phyloP scores from a whole-genome alignment of 2,329 filamentous ascomycete genomes.

The Stromatinia cepivora region DNA sequence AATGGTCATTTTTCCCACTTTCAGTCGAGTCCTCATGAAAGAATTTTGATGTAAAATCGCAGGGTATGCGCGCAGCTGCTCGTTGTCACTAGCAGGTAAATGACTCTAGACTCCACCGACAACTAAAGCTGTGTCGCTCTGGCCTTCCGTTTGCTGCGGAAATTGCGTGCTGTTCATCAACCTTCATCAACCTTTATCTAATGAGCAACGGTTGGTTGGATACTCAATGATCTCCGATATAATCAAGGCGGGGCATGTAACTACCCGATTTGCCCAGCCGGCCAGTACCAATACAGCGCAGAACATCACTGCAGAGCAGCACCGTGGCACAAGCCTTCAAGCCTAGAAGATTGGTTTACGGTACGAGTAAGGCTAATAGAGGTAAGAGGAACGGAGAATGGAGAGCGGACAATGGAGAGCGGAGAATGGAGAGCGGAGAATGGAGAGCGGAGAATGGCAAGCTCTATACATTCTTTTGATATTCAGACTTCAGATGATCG shows the following conservation, averaged over 20 bases:
- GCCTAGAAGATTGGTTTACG: not conserved
- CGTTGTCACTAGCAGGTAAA: not conserved
- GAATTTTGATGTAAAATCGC: not conserved
- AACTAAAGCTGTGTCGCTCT: not conserved
- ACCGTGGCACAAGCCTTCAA: not conserved
- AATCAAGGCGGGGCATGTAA: conserved; percentile 5
- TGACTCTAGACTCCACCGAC: not conserved
- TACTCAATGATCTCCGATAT: not conserved
- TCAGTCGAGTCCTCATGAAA: too few relatives aligned
- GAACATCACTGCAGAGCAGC: conserved; percentile 1
- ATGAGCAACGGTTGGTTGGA: too few relatives aligned
- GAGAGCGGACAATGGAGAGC: not conserved
- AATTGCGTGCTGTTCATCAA: not conserved
- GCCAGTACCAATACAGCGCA: not conserved
- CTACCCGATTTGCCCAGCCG: not conserved
- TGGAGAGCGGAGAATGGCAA: not conserved
- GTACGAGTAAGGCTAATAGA: not conserved
- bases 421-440: not conserved
- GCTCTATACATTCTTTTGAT: not conserved
- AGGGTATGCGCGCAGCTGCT: not conserved
- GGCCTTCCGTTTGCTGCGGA: not conserved
- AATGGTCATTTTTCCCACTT: too few relatives aligned
- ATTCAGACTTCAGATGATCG: not conserved
- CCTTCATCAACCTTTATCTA: not conserved
- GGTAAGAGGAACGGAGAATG: not conserved